Base-by-base conservation (phyloP, 83 land plant species). In the Thuja plicata region DNA sequence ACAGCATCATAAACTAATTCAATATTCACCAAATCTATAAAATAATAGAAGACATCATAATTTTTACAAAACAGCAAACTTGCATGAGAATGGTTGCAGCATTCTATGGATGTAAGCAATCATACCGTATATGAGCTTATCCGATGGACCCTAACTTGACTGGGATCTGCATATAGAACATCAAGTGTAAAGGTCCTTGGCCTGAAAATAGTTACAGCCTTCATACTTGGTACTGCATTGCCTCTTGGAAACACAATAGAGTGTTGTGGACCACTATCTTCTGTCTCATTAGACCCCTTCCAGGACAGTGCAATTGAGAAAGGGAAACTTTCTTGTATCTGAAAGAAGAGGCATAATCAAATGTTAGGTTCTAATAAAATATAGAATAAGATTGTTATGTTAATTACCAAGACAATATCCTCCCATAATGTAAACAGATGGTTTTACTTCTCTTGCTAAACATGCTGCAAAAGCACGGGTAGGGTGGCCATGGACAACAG, bases 241-340 rank as follows among this genome's bases (percentile, higher is more conserved):
- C 98, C 99, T 82, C 92, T 97, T 0, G 92, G 94, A 87, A 98
- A 98, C 30, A 98, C 90, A 30, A 94, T 76, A 66, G 88, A 92
- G 89, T 81, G 77, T 11, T 90, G 86, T 30, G 73, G 30, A 79
- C 43, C 86, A 30, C 91, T 90, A 37, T 87, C 91, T 46, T 93
- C 94, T n/a, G 91, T 89, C 73, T 91, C 90, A 55, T 97, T 95
- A 46, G 92, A 92, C 60, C 94, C 98, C 78, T 95, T 98, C 91
- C 94, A 94, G 27, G 95, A 88, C 71, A 98, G 89, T 19, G 96
- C 97, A 76, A 98, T 93, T 12, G 97, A 92, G 86, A 93, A 98
- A 7, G 99, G 98, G 89, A 94, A 92, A 21, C 92, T 89, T 85
- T 98, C 99, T 92, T 98, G 97, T 17, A 98, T 96, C 99, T 97